These are phyloP conservation scores for Bruguiera gymnorhiza DNA, from an alignment of 345 rosid species.

Conservation along the genomic window DNA sequence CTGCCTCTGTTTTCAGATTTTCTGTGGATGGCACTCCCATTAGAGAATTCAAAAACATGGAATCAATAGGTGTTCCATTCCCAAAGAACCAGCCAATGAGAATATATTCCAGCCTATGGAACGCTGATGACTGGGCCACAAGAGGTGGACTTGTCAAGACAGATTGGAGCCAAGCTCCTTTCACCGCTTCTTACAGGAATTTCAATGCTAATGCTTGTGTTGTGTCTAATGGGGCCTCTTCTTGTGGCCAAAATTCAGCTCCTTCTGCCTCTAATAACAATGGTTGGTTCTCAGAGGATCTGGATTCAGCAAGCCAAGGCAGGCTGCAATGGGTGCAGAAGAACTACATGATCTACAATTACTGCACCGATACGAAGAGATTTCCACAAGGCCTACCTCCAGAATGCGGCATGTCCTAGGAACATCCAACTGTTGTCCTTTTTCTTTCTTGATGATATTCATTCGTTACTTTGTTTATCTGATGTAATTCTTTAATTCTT, in stretches of 20 bases:
- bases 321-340: constrained; percentile 51
- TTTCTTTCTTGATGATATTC: not conserved
- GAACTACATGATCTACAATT: constrained; percentile 48
- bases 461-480: not conserved
- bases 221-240: constrained; percentile 36
- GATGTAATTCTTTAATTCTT: not conserved
- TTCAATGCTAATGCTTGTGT: constrained; percentile 46
- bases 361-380: constrained; percentile 43
- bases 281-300: constrained; percentile 43
- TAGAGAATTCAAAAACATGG: constrained; percentile 46
- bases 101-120: constrained; percentile 59
- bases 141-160: constrained; percentile 60
- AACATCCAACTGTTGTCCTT: not conserved
- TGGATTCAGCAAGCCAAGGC: constrained; percentile 24
- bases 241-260: constrained; percentile 19
- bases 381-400: constrained; percentile 47
- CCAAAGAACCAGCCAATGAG: constrained; percentile 55
- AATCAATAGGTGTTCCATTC: constrained; percentile 42
- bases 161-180: constrained; percentile 59
- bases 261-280: constrained; percentile 15
- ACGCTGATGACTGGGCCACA: constrained; percentile 64
- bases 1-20: constrained; percentile 30
- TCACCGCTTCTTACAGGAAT: constrained; percentile 34
- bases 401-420: constrained; percentile 28
- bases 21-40: constrained; percentile 41